phyloP scores from a whole-genome alignment of 208 protist species.

The Naegleria lovaniensis region DNA sequence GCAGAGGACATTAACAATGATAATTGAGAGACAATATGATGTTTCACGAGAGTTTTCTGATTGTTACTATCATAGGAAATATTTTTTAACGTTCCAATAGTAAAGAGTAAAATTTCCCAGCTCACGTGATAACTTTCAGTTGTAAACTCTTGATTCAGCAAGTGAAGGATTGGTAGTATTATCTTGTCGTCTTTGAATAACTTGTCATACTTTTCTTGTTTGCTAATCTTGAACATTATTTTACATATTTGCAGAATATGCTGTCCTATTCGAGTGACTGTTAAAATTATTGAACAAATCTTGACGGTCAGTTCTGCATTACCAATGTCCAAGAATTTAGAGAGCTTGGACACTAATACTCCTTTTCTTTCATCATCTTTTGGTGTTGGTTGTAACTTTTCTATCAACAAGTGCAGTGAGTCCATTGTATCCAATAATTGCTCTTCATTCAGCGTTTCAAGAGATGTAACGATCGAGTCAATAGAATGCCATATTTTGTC shows the following conservation, averaged over 20 bases:
- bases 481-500: not conserved
- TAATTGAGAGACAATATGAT: not conserved
- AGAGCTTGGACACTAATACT: not conserved
- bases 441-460: not conserved
- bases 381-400: not conserved
- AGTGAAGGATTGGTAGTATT: not conserved
- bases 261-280: not conserved
- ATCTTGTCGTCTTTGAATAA: not conserved
- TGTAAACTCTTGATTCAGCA: not conserved
- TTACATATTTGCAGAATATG: not conserved
- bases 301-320: not conserved
- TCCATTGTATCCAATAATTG: not conserved
- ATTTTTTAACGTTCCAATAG: slow-evolving; percentile 6
- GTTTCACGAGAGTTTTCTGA: not conserved
- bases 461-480: not conserved
- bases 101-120: not conserved
- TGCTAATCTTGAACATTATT: slow-evolving; percentile 16
- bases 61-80: not conserved
- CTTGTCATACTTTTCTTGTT: not conserved
- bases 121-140: not conserved
- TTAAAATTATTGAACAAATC: slow-evolving; percentile 10
- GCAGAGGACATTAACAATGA: not conserved
- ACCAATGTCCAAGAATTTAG: not conserved
- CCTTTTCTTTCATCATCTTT: not conserved
- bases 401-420: not conserved